Conservation (phyloP, 768 basidiomycete species). For the Cytidiella melzeri region DNA sequence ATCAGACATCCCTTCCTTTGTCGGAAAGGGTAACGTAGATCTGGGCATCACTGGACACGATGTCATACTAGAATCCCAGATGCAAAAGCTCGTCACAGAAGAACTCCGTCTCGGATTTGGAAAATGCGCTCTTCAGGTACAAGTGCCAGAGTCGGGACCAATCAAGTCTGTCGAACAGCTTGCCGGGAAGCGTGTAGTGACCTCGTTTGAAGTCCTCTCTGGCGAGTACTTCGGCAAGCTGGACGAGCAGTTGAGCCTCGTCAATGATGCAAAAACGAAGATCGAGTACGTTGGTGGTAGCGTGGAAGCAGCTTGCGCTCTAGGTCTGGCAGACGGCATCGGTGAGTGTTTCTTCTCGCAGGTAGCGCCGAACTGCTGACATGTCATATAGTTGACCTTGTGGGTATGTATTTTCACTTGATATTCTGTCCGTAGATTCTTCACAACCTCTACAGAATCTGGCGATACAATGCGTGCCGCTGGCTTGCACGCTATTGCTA, state of each 20-base stretch:
- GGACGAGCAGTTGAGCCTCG: slow-evolving; percentile 48
- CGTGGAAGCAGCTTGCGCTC: slow-evolving; percentile 95
- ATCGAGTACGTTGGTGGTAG: slow-evolving; percentile 97
- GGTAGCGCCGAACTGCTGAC: background rate
- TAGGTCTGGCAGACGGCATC: slow-evolving; percentile 96
- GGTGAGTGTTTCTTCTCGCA: slow-evolving; percentile 42
- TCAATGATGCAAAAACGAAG: slow-evolving; percentile 56
- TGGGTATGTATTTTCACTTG: slow-evolving; percentile 54
- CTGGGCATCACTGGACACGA: slow-evolving; percentile 98
- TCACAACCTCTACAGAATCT: slow-evolving; percentile 57
- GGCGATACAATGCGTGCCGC: slow-evolving; percentile 99
- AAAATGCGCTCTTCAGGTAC: slow-evolving; percentile 84
- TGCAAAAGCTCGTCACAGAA: slow-evolving; percentile 74
- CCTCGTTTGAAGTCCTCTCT: slow-evolving; percentile 88
- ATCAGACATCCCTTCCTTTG: slow-evolving; percentile 95
- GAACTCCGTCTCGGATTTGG: slow-evolving; percentile 85
- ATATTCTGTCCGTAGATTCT: background rate
- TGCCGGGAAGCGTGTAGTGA: slow-evolving; percentile 89
- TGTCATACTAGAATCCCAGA: slow-evolving; percentile 86
- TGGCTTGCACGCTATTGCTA: slow-evolving; percentile 89
- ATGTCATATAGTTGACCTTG: slow-evolving; percentile 75
- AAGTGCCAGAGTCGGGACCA: slow-evolving; percentile 74
- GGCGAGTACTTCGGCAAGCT: slow-evolving; percentile 68
- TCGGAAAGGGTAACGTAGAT: slow-evolving; percentile 95
- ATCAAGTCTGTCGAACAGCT: slow-evolving; percentile 74